phyloP scores from a whole-genome alignment of 805 yeast species.

The Vanderwaltozyma yarrowii region DNA sequence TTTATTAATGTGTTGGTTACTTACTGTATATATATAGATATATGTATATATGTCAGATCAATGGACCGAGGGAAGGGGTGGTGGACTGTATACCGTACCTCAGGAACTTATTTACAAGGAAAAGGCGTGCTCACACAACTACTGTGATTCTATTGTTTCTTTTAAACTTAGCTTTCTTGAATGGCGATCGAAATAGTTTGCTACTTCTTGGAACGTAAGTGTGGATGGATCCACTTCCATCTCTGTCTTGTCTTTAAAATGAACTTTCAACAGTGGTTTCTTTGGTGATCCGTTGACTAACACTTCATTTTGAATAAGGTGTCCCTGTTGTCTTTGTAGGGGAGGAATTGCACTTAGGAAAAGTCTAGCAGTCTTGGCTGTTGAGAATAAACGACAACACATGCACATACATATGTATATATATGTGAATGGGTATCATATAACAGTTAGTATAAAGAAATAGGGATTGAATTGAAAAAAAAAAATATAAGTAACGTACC shows the following conservation, averaged over 20 bases:
- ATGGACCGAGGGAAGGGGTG: too few species aligned
- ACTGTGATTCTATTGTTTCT: constrained; percentile 48
- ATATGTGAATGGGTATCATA: not conserved
- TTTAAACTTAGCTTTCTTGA: constrained; percentile 68
- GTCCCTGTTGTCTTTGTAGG: constrained; percentile 47
- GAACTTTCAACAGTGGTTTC: constrained; percentile 58
- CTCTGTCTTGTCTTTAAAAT: constrained; percentile 69
- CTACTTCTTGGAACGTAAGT: constrained; percentile 49
- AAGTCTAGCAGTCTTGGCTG: constrained; percentile 70
- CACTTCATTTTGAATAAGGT: constrained; percentile 51
- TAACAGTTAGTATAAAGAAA: not conserved
- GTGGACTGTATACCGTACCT: too few species aligned
- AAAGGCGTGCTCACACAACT: not conserved
- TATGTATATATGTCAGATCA: too few species aligned
- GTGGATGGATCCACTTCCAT: constrained; percentile 56
- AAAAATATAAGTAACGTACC: constrained; percentile 29
- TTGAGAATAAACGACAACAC: not conserved
- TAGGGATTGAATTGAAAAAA: not conserved
- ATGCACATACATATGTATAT: too few species aligned
- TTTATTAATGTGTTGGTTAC: too few species aligned
- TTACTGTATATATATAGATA: too few species aligned
- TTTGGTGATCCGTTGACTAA: constrained; percentile 37
- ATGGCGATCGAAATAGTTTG: constrained; percentile 64
- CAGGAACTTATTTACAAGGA: too few species aligned
- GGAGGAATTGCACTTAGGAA: constrained; percentile 78